These are phyloP conservation scores for Porodaedalea pini DNA, from an alignment of 1,284 basidiomycete genomes.

Conservation along the genomic window DNA sequence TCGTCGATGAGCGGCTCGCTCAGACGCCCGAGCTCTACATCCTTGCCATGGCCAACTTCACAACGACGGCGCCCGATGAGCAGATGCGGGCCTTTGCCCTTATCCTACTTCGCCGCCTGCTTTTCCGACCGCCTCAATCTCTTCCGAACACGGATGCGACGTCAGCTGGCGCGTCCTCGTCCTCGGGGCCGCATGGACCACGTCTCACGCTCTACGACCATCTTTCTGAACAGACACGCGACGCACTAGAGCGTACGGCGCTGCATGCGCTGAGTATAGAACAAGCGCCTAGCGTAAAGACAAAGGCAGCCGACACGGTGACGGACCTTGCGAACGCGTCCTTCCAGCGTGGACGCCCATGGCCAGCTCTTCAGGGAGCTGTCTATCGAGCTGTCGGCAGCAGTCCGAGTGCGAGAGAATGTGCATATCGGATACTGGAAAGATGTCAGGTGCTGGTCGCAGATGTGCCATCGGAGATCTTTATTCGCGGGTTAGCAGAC, in stretches of 20 bases:
- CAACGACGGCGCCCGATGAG: constrained; percentile 66
- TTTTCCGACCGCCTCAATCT: constrained; percentile 52
- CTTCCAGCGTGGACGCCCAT: constrained; percentile 68
- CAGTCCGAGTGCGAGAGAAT: constrained; percentile 4
- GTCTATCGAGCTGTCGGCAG: constrained; percentile 40
- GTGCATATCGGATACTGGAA: constrained; percentile 18
- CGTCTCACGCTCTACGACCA: constrained; percentile 66
- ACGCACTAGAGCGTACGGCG: constrained; percentile 65
- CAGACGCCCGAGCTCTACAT: constrained; percentile 74
- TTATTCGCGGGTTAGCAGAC: constrained; percentile 16
- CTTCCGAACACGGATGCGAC: constrained; percentile 17
- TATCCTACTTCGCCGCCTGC: constrained; percentile 68
- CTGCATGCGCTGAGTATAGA: constrained; percentile 66
- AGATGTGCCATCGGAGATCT: constrained; percentile 18
- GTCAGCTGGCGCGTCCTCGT: constrained; percentile 26
- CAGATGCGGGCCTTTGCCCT: constrained; percentile 81
- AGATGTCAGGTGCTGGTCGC: constrained; percentile 16
- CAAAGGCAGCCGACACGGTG: constrained; percentile 68
- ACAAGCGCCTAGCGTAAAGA: constrained; percentile 50
- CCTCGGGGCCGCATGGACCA: constrained; percentile 28
- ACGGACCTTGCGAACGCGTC: constrained; percentile 69
- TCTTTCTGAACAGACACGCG: constrained; percentile 58
- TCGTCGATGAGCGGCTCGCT: constrained; percentile 70
- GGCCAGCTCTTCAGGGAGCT: constrained; percentile 72
- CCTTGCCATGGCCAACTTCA: constrained; percentile 70